Evolutionary conservation across 768 basidiomycete genomes (phyloP).

Genomic region (Panaeolus papilionaceus): DNA sequence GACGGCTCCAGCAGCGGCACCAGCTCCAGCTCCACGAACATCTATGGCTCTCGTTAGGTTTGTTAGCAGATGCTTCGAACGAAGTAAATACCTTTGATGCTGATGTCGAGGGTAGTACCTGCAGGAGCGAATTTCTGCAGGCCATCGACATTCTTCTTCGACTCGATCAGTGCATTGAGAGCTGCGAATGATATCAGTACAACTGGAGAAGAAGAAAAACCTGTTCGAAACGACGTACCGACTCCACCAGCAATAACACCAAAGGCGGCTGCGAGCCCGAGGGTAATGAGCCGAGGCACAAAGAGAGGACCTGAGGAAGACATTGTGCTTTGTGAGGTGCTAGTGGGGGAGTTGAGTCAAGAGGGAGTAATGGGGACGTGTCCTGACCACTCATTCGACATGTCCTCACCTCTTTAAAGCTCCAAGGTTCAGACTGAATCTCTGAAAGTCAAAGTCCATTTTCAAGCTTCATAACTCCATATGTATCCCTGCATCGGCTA

Average conservation of each 20-base stretch:
- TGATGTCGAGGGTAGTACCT: conserved; percentile 41
- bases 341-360: not conserved
- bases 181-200: conserved; percentile 27
- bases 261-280: not conserved
- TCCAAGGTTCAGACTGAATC: not conserved
- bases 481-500: not conserved
- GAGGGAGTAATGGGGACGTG: not conserved
- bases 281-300: not conserved
- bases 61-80: not conserved
- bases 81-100: conserved; percentile 39
- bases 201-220: not conserved
- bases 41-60: conserved; percentile 33
- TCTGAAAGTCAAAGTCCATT: not conserved
- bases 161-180: conserved; percentile 48
- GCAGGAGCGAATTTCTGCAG: conserved; percentile 39
- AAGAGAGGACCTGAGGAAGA: conserved; percentile 11
- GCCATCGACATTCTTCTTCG: conserved; percentile 42
- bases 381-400: not conserved
- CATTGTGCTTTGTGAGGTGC: not conserved
- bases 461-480: conserved; percentile 2
- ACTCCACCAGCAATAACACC: not conserved
- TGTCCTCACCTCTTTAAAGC: not conserved
- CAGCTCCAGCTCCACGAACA: conserved; percentile 43
- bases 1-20: conserved; percentile 31
- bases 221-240: not conserved